These are phyloP conservation scores for Teunomyces stri DNA, from an alignment of 805 yeast species.

Conservation along the genomic window DNA sequence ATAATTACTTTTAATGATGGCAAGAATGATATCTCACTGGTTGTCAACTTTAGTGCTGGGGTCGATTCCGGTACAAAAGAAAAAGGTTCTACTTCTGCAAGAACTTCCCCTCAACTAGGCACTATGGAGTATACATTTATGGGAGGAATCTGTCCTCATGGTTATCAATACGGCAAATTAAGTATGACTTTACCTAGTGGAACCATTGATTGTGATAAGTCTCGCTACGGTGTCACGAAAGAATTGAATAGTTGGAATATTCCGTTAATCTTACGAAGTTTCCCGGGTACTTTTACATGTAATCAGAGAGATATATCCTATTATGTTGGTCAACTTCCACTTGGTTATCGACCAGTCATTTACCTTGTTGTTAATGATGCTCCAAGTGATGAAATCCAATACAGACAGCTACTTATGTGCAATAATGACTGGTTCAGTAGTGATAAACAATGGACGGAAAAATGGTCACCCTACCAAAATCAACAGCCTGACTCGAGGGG, in stretches of 20 bases:
- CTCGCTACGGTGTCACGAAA: not conserved
- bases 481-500: not conserved
- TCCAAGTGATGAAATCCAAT: not conserved
- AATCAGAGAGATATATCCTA: not conserved
- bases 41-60: not conserved
- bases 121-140: not conserved
- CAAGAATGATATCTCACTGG: not conserved
- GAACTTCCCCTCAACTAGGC: not conserved
- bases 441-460: not conserved
- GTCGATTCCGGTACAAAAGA: not conserved
- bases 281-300: not conserved
- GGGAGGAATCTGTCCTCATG: not conserved
- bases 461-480: not conserved
- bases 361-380: not conserved
- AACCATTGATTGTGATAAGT: not conserved
- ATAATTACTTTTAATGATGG: constrained; percentile 15
- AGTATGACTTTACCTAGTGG: not conserved
- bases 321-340: not conserved
- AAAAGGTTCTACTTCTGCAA: not conserved
- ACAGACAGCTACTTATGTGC: not conserved
- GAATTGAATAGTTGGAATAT: not conserved
- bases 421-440: not conserved
- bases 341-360: not conserved
- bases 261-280: not conserved
- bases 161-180: not conserved